Percentiles rank a stretch among this genome's conserved stretches.
Evolutionary conservation across 73 alveolate species (phyloP).

Genomic region (Tetrahymena borealis): DNA sequence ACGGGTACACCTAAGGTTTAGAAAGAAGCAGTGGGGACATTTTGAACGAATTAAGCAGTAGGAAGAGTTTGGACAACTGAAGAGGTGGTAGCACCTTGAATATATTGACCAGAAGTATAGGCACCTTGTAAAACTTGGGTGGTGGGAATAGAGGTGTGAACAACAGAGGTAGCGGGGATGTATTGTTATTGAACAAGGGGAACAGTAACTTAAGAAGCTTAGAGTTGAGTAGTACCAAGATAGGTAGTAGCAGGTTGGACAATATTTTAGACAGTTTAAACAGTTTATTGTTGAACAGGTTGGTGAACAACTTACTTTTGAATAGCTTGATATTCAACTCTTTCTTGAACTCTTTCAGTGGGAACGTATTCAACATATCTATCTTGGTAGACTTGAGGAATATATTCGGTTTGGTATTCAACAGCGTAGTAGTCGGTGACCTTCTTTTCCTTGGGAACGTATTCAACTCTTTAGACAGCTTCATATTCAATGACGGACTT

Average conservation of each 20-base stretch:
- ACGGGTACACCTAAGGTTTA: not conserved
- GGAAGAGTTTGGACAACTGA: not conserved
- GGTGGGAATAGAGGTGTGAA: not conserved
- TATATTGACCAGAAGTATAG: not conserved
- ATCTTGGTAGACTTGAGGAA: slow-evolving; percentile 40
- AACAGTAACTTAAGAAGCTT: not conserved
- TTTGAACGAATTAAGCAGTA: not conserved
- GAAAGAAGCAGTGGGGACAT: not conserved
- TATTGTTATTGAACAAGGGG: not conserved
- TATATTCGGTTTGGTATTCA: slow-evolving; percentile 37
- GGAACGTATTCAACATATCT: slow-evolving; percentile 42
- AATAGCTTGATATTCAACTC: slow-evolving; percentile 44
- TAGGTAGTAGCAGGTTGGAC: too few relatives aligned
- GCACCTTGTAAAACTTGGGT: not conserved
- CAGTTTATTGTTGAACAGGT: not conserved
- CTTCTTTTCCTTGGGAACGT: slow-evolving; percentile 39
- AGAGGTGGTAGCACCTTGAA: not conserved
- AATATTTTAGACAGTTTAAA: too few relatives aligned
- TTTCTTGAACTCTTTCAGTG: slow-evolving; percentile 29
- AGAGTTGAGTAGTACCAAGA: not conserved
- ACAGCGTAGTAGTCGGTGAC: slow-evolving; percentile 45
- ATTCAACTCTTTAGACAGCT: slow-evolving; percentile 22
- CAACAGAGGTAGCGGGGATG: not conserved
- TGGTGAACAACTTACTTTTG: slow-evolving; percentile 15
- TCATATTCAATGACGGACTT: slow-evolving; percentile 40